Conservation (phyloP, 208 protist genomes). For the Perkinsela sp. region DNA sequence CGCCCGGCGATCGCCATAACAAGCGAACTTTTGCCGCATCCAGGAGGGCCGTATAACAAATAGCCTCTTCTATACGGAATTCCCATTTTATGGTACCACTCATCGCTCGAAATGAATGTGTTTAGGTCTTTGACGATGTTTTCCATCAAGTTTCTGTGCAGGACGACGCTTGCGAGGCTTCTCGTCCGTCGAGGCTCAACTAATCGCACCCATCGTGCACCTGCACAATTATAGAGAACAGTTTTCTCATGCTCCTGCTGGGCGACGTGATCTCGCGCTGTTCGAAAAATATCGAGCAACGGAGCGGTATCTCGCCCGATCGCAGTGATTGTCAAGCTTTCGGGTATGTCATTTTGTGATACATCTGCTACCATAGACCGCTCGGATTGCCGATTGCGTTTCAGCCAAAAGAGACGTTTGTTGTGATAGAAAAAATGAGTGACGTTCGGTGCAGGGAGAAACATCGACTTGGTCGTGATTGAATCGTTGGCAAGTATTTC, state of each 20-base stretch:
- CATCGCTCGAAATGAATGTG: conserved; percentile 30
- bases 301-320: conserved; percentile 14
- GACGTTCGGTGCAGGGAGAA: conserved; percentile 29
- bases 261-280: conserved; percentile 20
- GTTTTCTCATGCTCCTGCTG: conserved; percentile 36
- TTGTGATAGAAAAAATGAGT: conserved; percentile 50
- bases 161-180: conserved; percentile 56
- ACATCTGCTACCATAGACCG: conserved; percentile 10
- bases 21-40: conserved; percentile 72
- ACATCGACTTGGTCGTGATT: conserved; percentile 17
- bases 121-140: conserved; percentile 31
- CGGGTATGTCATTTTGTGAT: conserved; percentile 34
- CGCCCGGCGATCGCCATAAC: conserved; percentile 68
- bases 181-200: conserved; percentile 26
- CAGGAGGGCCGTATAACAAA: conserved; percentile 72
- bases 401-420: conserved; percentile 23
- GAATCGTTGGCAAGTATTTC: conserved; percentile 27
- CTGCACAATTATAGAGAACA: conserved; percentile 39
- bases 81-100: conserved; percentile 66
- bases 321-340: conserved; percentile 36
- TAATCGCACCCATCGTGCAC: conserved; percentile 31
- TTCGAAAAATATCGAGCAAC: conserved; percentile 30
- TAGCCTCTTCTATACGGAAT: conserved; percentile 80
- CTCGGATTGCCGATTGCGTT: conserved; percentile 26
- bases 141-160: conserved; percentile 20